phyloP scores from a whole-genome alignment of 2,329 filamentous ascomycete genomes.

The Colletotrichum sp. region DNA sequence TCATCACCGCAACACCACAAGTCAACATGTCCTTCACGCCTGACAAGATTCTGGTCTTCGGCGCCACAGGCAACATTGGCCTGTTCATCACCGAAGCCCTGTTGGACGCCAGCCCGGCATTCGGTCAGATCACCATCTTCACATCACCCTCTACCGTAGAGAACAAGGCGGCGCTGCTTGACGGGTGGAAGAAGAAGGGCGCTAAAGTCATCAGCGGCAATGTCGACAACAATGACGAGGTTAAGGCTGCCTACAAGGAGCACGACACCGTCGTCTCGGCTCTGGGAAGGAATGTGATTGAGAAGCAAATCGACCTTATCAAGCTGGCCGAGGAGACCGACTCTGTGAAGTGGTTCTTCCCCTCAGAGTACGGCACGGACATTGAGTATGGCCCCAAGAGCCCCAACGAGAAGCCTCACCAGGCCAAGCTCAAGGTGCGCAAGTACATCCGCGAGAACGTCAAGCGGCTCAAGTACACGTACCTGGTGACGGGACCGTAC shows the following conservation, averaged over 20 bases:
- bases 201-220: conserved; percentile 32
- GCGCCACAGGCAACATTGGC: conserved; percentile 47
- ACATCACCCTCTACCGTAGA: conserved; percentile 7
- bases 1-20: background rate
- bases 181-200: conserved; percentile 25
- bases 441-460: conserved; percentile 60
- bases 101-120: conserved; percentile 36
- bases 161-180: conserved; percentile 26
- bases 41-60: conserved; percentile 29
- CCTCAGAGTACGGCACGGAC: conserved; percentile 72
- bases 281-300: conserved; percentile 67
- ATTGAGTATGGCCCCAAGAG: conserved; percentile 66
- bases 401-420: conserved; percentile 68
- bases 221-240: conserved; percentile 46
- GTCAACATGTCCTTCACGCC: conserved; percentile 6
- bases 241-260: conserved; percentile 59
- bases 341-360: conserved; percentile 67
- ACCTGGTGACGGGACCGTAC: conserved; percentile 74
- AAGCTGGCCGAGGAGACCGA: conserved; percentile 58
- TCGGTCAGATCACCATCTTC: conserved; percentile 40
- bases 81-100: conserved; percentile 44
- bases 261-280: conserved; percentile 71
- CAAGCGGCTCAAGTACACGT: conserved; percentile 64
- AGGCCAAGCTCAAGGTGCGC: conserved; percentile 73
- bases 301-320: conserved; percentile 66